A percentile compares a stretch with the other conserved stretches of the same genome.
Conservation (phyloP, 2,329 filamentous ascomycete genomes). For the Fusarium temperatum region DNA sequence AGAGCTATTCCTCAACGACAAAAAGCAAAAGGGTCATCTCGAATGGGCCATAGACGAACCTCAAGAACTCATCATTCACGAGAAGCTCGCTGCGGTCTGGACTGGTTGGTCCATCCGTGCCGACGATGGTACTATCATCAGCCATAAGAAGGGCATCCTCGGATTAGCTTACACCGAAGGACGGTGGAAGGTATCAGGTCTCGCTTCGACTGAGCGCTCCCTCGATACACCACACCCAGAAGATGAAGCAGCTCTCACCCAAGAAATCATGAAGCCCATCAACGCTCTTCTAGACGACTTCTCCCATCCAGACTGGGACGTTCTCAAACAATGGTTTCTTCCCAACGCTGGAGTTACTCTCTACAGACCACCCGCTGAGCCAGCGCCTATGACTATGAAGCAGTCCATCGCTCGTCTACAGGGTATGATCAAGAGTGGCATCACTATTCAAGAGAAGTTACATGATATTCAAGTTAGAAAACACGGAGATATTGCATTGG, state of each 20-base stretch:
- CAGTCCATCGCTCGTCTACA: slow-evolving; percentile 13
- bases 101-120: background rate
- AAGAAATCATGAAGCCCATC: slow-evolving; percentile 7
- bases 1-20: background rate
- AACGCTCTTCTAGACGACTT: slow-evolving; percentile 16
- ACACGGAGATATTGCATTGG: slow-evolving; percentile 5
- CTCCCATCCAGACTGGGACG: slow-evolving; percentile 6
- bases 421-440: slow-evolving; percentile 3
- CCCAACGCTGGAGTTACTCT: slow-evolving; percentile 1
- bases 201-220: background rate
- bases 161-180: background rate
- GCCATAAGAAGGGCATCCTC: slow-evolving; percentile 6
- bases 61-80: background rate
- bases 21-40: background rate
- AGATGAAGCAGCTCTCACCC: background rate
- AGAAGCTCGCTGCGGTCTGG: slow-evolving; percentile 3
- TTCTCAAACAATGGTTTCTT: slow-evolving; percentile 10
- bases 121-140: background rate
- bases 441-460: background rate
- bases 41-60: slow-evolving; percentile 15
- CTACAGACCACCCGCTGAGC: background rate
- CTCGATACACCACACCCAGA: background rate
- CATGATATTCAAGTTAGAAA: slow-evolving; percentile 1
- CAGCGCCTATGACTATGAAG: slow-evolving; percentile 15
- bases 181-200: slow-evolving; percentile 7